phyloP scores from a whole-genome alignment of 2,329 filamentous ascomycete species.

The Ophiostoma himal-ulmi region DNA sequence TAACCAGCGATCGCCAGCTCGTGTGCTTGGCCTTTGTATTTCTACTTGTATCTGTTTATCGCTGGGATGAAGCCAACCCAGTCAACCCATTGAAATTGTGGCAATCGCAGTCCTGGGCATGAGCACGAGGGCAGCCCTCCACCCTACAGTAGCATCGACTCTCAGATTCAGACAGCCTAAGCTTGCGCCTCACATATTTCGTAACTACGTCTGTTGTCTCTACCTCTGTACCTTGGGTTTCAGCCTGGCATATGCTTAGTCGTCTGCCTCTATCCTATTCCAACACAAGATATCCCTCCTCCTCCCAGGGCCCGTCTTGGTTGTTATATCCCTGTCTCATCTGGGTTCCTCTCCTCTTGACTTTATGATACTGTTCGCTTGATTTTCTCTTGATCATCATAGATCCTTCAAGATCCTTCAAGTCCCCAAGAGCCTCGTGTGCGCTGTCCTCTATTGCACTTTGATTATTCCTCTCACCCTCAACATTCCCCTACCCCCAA shows the following conservation, averaged over 20 bases:
- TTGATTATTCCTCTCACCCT: too few species aligned
- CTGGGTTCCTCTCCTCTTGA: not conserved
- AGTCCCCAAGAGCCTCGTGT: not conserved
- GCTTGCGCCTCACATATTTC: not conserved
- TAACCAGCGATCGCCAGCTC: constrained; percentile 12
- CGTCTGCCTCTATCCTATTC: not conserved
- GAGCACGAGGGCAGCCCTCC: constrained; percentile 22
- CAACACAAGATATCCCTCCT: not conserved
- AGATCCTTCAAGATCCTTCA: not conserved
- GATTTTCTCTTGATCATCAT: not conserved
- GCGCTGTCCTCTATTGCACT: not conserved
- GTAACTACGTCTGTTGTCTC: not conserved
- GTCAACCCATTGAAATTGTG: not conserved
- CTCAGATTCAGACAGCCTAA: not conserved
- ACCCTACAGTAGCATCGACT: not conserved
- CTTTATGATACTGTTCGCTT: not conserved
- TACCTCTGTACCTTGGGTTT: not conserved
- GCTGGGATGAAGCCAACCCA: not conserved
- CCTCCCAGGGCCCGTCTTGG: not conserved
- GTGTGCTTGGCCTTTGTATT: constrained; percentile 13
- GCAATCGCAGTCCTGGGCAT: constrained; percentile 18
- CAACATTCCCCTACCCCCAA: not conserved
- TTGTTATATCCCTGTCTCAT: not conserved
- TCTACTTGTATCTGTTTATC: not conserved
- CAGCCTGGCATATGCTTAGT: too few species aligned